Evolutionary conservation across 805 yeast species (phyloP).

Genomic region (Candida coleopterorum): DNA sequence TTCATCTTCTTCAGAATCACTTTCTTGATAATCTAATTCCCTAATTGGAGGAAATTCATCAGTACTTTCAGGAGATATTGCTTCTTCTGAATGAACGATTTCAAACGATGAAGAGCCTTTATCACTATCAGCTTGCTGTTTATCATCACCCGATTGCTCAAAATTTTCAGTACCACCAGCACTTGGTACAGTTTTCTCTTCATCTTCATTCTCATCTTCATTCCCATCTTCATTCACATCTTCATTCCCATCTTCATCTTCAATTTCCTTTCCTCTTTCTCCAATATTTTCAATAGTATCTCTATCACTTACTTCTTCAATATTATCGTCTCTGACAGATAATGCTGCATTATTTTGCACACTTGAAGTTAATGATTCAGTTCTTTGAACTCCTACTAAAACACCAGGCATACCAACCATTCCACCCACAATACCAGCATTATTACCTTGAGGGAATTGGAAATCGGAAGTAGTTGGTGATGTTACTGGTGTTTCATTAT

Average conservation of each 20-base stretch:
- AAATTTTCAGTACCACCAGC: constrained; percentile 18
- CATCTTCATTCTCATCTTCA: constrained; percentile 1
- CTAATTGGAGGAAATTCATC: constrained; percentile 52
- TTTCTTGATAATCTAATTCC: constrained; percentile 51
- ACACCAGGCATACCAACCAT: constrained; percentile 43
- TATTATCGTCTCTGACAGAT: constrained; percentile 75
- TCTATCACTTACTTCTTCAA: constrained; percentile 40
- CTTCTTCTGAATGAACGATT: constrained; percentile 49
- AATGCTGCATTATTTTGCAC: constrained; percentile 89
- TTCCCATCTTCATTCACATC: too few species aligned
- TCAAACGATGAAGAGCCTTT: constrained; percentile 47
- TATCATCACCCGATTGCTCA: constrained; percentile 10
- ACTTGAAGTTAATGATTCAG: constrained; percentile 82
- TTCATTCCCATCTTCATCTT: too few species aligned
- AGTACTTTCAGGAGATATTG: constrained; percentile 11
- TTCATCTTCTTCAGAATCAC: constrained; percentile 38
- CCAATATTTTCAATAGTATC: constrained; percentile 30
- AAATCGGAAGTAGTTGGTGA: constrained; percentile 47
- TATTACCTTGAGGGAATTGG: constrained; percentile 33
- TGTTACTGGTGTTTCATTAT: constrained; percentile 43
- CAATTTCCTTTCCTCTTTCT: too few species aligned
- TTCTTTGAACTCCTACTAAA: constrained; percentile 48
- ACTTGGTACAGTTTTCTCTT: constrained; percentile 18
- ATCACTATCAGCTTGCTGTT: constrained; percentile 29
- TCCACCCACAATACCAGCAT: constrained; percentile 33